Base-by-base conservation (phyloP, 768 basidiomycete species). In the Trametes maxima region DNA sequence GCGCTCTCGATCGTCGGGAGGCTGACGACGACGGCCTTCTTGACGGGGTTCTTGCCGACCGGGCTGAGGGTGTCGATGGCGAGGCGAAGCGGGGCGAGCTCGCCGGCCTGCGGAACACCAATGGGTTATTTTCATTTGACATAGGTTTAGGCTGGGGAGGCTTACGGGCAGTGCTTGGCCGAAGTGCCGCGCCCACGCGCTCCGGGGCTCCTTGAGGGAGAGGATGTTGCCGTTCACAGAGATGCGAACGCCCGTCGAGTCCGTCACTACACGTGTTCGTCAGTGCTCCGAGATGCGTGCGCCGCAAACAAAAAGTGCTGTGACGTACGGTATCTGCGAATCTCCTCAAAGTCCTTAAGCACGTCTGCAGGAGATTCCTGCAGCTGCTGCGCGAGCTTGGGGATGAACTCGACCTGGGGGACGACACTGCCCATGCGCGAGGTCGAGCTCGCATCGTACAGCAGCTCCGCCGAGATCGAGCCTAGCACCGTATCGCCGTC, bases 1-100 rank as follows among this genome's bases (percentile, higher is more conserved):
- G 92, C 90, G 68, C 94, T 96, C 76, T 99, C 97, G 63, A 98
- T 96, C 4, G 94, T 94, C 0, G 95, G 89, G 59, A 98, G 82
- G 62, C 92, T 88, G 74, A 95, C 89, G 22, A 98, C 82, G 28
- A 94, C 81, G 25, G 90, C 92, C 81, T 87, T 89, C 70, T 80
- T 86, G 7, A 80, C 72, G 0, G 94, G 92, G 16, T 86, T 81
- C 68, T 80, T 81, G 37, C 96, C 97, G 7, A 94, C 73, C 10
- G 81, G 77, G 59, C 85, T 94, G 48, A 98, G 83, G 0, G 90
- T 90, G 48, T 90, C 80, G 8, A 74, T 78, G 2, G 88, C 77
- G 22, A 88, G 73, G 10, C 86, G 87, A 13, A 97, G 80, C 0
- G 92, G 87, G 0, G 80, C 75, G 36, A 97, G 79, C 11, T 80